Evolutionary conservation across 768 basidiomycete genomes (phyloP).

Genomic region (Suillus cothurnatus): DNA sequence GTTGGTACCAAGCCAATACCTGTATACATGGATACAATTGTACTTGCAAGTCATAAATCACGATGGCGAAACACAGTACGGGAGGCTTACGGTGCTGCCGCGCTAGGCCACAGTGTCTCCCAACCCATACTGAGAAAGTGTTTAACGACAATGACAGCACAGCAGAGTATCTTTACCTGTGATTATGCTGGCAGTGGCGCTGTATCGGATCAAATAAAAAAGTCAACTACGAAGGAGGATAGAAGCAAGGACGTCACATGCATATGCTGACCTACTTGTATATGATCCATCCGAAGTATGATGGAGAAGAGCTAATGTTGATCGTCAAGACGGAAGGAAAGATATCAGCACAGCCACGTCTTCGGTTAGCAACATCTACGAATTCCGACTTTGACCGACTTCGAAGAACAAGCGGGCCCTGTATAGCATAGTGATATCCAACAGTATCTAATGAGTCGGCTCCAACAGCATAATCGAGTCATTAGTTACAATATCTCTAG

Average conservation of each 20-base stretch:
- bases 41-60: not conserved
- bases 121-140: not conserved
- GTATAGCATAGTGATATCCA: not conserved
- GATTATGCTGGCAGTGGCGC: slow-evolving; percentile 1
- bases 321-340: slow-evolving; percentile 2
- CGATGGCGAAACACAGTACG: not conserved
- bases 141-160: not conserved
- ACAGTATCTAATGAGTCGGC: not conserved
- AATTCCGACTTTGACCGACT: not conserved
- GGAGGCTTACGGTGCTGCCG: not conserved
- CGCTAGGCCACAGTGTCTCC: not conserved
- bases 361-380: not conserved
- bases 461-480: not conserved
- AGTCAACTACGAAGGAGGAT: not conserved
- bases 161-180: not conserved
- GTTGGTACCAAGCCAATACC: not conserved
- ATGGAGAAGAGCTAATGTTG: not conserved
- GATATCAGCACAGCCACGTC: not conserved
- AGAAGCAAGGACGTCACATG: slow-evolving; percentile 1
- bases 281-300: not conserved
- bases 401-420: not conserved
- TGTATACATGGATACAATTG: not conserved
- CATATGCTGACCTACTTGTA: not conserved
- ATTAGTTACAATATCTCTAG: not conserved
- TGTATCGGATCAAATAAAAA: not conserved